These are phyloP conservation scores for Solanum appendiculatum DNA, from an alignment of 257 asterid genomes.

Conservation along the genomic window DNA sequence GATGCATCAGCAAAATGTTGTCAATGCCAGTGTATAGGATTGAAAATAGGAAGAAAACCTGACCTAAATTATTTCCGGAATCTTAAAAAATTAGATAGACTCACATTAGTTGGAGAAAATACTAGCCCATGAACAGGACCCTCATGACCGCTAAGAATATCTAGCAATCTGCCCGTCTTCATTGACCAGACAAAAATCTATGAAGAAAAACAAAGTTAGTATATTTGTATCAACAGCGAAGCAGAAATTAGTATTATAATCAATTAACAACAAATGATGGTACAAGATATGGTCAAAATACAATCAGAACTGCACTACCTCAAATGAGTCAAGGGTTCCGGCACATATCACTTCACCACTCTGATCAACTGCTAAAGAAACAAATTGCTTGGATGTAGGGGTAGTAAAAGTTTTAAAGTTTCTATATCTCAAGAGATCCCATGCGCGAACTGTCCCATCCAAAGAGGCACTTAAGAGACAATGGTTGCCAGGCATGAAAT, in stretches of 20 bases:
- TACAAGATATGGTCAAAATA: background rate
- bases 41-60: background rate
- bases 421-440: conserved; percentile 94
- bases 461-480: conserved; percentile 93
- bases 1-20: background rate
- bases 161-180: conserved; percentile 91
- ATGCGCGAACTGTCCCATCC: conserved; percentile 98
- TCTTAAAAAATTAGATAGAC: conserved; percentile 5
- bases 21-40: background rate
- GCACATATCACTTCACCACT: conserved; percentile 99
- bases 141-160: conserved; percentile 93
- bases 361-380: conserved; percentile 86
- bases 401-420: conserved; percentile 91
- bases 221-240: background rate
- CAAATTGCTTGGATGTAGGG: conserved; percentile 91
- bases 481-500: conserved; percentile 80
- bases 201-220: background rate
- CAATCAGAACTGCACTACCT: conserved; percentile 40
- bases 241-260: conserved; percentile 1
- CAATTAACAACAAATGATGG: conserved; percentile 12
- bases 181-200: conserved; percentile 98
- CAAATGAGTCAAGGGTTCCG: conserved; percentile 96
- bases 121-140: conserved; percentile 97
- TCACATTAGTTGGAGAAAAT: conserved; percentile 88
- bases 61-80: background rate